These are phyloP conservation scores for Amanita brunnescens DNA, from an alignment of 768 basidiomycete genomes.

Conservation along the genomic window DNA sequence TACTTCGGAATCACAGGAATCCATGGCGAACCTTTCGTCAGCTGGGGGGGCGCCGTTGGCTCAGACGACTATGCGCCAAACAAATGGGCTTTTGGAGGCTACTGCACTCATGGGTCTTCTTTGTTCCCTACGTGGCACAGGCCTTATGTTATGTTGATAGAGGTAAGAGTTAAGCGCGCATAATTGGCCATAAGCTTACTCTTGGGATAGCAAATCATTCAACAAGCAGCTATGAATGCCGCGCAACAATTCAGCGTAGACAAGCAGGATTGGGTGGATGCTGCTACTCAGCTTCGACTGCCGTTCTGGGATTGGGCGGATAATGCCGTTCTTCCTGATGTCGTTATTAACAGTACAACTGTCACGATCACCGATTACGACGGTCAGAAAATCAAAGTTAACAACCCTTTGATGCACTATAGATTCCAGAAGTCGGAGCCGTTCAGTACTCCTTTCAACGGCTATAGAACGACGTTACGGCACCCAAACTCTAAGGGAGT, in stretches of 20 bases:
- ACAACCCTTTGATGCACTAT: constrained; percentile 28
- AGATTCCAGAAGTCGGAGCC: constrained; percentile 25
- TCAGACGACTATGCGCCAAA: constrained; percentile 15
- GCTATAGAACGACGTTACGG: constrained; percentile 27
- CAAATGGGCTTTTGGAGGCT: constrained; percentile 28
- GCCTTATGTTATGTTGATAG: constrained; percentile 40
- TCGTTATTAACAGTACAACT: constrained; percentile 22
- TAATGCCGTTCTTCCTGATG: constrained; percentile 27
- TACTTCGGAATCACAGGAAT: constrained; percentile 41
- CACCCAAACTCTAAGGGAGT: constrained; percentile 22
- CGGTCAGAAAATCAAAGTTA: constrained; percentile 18
- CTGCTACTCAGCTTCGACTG: constrained; percentile 27
- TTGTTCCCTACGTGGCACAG: constrained; percentile 52
- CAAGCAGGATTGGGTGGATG: constrained; percentile 20
- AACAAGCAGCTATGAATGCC: constrained; percentile 28
- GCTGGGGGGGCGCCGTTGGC: constrained; percentile 34
- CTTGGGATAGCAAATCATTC: constrained; percentile 35
- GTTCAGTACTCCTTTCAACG: constrained; percentile 21
- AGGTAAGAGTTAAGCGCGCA: constrained; percentile 25
- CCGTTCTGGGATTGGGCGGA: constrained; percentile 49
- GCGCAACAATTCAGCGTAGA: constrained; percentile 31
- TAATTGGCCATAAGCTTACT: background rate
- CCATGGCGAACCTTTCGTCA: constrained; percentile 39
- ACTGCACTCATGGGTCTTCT: constrained; percentile 46
- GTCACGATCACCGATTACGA: constrained; percentile 22